Percentiles rank a stretch among this genome's conserved stretches.
Evolutionary conservation across 768 basidiomycete species (phyloP).

Genomic region (Leccinum subgranulosum): DNA sequence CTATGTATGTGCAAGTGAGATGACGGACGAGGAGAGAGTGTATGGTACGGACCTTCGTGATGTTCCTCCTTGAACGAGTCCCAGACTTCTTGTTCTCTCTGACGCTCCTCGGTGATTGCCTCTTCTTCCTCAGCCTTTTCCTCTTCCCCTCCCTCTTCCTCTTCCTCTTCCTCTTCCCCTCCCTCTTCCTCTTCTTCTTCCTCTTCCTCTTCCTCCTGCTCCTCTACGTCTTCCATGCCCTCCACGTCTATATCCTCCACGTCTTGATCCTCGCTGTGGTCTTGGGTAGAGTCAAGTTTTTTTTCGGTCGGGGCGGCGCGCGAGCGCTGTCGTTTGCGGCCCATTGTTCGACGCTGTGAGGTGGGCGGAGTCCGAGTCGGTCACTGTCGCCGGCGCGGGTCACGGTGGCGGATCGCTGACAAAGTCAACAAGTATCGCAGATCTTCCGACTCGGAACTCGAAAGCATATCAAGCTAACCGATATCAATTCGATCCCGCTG

Average conservation of each 20-base stretch:
- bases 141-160: constrained; percentile 1
- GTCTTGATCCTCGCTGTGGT: background rate
- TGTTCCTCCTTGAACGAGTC: constrained; percentile 76
- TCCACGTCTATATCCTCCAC: constrained; percentile 1
- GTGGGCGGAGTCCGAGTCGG: background rate
- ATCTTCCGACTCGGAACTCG: too few relatives aligned
- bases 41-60: constrained; percentile 56
- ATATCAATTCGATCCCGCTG: too few relatives aligned
- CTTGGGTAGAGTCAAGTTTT: constrained; percentile 12
- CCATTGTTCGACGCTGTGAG: constrained; percentile 9
- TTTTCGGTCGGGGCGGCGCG: constrained; percentile 35
- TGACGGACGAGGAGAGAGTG: background rate
- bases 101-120: constrained; percentile 24
- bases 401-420: background rate
- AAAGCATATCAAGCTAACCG: too few relatives aligned
- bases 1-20: constrained; percentile 34
- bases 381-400: too few relatives aligned
- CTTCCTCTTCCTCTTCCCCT: too few relatives aligned
- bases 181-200: too few relatives aligned
- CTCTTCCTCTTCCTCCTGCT: background rate
- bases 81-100: constrained; percentile 68
- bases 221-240: constrained; percentile 1
- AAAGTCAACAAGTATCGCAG: background rate
- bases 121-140: constrained; percentile 2
- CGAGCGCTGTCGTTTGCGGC: constrained; percentile 49